Conservation (phyloP, 805 yeast genomes). For the Candida arabinofermentans region DNA sequence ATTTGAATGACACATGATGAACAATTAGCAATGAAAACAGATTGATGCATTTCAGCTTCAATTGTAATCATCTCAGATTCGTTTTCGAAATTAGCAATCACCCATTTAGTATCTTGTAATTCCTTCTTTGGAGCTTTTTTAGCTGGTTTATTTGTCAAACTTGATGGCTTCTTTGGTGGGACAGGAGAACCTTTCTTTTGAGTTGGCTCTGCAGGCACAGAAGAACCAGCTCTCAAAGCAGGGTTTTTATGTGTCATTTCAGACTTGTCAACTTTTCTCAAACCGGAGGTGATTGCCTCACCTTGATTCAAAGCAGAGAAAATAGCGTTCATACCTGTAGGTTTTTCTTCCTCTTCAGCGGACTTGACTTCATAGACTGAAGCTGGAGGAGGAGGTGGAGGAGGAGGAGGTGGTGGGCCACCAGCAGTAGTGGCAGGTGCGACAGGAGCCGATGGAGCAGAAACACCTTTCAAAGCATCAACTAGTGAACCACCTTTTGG, state of each 20-base stretch:
- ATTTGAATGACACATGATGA: slow-evolving; percentile 68
- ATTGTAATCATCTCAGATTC: slow-evolving; percentile 58
- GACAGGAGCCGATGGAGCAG: slow-evolving; percentile 24
- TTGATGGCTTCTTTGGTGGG: slow-evolving; percentile 80
- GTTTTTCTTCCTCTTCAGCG: slow-evolving; percentile 3
- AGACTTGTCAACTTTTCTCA: slow-evolving; percentile 88
- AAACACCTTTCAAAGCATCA: slow-evolving; percentile 39
- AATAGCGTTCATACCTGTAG: slow-evolving; percentile 74
- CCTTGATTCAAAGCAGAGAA: slow-evolving; percentile 91
- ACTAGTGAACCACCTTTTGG: slow-evolving; percentile 54
- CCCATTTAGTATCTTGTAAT: slow-evolving; percentile 84
- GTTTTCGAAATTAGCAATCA: slow-evolving; percentile 72
- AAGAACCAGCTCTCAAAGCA: slow-evolving; percentile 56
- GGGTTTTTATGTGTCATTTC: slow-evolving; percentile 95
- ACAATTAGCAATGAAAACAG: slow-evolving; percentile 85
- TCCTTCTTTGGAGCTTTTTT: slow-evolving; percentile 57
- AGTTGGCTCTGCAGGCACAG: slow-evolving; percentile 32
- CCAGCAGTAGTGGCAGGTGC: slow-evolving; percentile 35
- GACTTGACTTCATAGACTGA: slow-evolving; percentile 48
- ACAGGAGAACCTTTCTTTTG: slow-evolving; percentile 55
- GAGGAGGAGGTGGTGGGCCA: slow-evolving; percentile 70
- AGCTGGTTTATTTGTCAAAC: slow-evolving; percentile 36
- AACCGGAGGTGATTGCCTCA: slow-evolving; percentile 72
- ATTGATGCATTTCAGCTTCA: slow-evolving; percentile 81
- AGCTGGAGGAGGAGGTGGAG: slow-evolving; percentile 91